phyloP scores from a whole-genome alignment of 768 basidiomycete species.

The Calocybe gangraenosa region DNA sequence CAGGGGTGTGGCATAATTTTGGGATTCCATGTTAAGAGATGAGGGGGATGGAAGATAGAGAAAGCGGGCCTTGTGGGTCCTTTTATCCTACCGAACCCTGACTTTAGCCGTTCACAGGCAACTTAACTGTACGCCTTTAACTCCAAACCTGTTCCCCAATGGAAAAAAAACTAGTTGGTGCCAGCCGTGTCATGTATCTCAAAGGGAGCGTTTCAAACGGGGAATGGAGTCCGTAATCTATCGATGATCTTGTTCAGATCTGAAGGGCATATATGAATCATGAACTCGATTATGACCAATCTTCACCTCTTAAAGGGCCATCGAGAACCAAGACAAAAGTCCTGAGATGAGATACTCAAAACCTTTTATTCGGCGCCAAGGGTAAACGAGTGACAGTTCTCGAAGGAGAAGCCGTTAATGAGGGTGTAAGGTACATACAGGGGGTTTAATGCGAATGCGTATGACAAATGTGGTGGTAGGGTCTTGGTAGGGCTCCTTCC shows the following conservation, averaged over 20 bases:
- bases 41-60: not conserved
- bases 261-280: slow-evolving; percentile 2
- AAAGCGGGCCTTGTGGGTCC: not conserved
- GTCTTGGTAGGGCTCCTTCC: no score
- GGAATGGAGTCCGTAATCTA: slow-evolving; percentile 7
- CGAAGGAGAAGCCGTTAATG: no score
- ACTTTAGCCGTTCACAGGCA: slow-evolving; percentile 14
- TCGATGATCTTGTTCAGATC: slow-evolving; percentile 15
- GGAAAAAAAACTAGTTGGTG: slow-evolving; percentile 4
- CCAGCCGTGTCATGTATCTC: slow-evolving; percentile 10
- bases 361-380: not conserved
- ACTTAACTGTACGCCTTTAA: slow-evolving; percentile 15
- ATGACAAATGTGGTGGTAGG: no score
- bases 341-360: not conserved
- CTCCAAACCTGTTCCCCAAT: slow-evolving; percentile 7
- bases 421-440: no score
- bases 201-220: slow-evolving; percentile 11
- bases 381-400: no score
- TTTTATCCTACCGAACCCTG: slow-evolving; percentile 10
- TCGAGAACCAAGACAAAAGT: not conserved
- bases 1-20: slow-evolving; percentile 20
- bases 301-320: no score
- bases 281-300: no score
- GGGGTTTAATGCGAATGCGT: no score
- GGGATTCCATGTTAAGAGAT: slow-evolving; percentile 12